Conservation (phyloP, 768 basidiomycete genomes). For the Collybia nuda region DNA sequence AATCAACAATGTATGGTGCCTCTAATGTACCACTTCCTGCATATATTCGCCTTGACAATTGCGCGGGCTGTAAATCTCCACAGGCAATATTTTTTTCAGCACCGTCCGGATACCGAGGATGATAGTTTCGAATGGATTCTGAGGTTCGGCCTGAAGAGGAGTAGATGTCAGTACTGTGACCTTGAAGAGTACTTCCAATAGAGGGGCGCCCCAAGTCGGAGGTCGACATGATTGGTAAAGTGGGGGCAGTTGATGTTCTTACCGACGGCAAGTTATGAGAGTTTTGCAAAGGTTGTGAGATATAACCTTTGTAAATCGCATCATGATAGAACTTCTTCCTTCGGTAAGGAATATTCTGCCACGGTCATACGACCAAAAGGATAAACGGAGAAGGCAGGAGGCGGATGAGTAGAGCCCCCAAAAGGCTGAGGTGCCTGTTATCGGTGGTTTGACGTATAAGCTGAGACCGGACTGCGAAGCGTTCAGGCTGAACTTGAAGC, state of each 20-base stretch:
- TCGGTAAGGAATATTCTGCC: not conserved
- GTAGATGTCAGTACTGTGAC: slow-evolving; percentile 14
- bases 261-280: slow-evolving; percentile 5
- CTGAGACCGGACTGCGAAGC: too few species aligned
- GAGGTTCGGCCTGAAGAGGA: slow-evolving; percentile 9
- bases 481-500: too few species aligned
- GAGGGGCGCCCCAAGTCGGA: slow-evolving; percentile 19
- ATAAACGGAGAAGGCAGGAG: not conserved
- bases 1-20: slow-evolving; percentile 56
- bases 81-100: not conserved
- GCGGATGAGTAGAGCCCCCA: not conserved
- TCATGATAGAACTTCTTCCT: slow-evolving; percentile 10
- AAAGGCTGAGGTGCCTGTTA: too few species aligned
- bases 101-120: slow-evolving; percentile 2
- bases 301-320: not conserved
- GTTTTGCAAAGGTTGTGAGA: slow-evolving; percentile 7
- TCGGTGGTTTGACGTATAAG: too few species aligned
- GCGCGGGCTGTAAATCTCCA: not conserved
- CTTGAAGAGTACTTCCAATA: slow-evolving; percentile 18
- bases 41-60: slow-evolving; percentile 23
- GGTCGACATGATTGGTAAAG: slow-evolving; percentile 6
- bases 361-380: not conserved
- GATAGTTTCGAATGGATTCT: not conserved
- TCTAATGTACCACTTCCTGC: slow-evolving; percentile 44
- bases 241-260: not conserved